phyloP scores from a whole-genome alignment of 2,329 filamentous ascomycete species.

The Xylariomycetidae sp. region DNA sequence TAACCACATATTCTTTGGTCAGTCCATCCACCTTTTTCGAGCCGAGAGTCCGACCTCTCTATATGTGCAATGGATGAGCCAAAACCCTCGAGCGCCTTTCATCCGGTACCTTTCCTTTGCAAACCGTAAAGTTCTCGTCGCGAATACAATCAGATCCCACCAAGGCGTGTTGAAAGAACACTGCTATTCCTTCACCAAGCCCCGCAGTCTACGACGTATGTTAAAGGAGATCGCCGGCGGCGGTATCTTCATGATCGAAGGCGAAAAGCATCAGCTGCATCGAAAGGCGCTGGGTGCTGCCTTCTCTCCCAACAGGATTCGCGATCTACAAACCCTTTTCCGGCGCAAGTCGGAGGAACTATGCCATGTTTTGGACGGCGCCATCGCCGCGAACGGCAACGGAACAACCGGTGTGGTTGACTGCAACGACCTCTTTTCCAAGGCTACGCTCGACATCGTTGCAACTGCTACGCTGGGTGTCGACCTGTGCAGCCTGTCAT shows the following conservation, averaged over 20 bases:
- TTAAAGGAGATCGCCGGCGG: slow-evolving; percentile 18
- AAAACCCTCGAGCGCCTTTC: slow-evolving; percentile 19
- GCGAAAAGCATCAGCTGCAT: slow-evolving; percentile 29
- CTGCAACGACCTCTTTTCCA: slow-evolving; percentile 6
- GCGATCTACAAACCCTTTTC: slow-evolving; percentile 30
- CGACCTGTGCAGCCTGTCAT: slow-evolving; percentile 5
- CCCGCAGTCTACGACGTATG: slow-evolving; percentile 17
- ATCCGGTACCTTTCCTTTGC: slow-evolving; percentile 22
- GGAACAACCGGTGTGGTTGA: slow-evolving; percentile 6
- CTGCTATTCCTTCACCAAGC: slow-evolving; percentile 28
- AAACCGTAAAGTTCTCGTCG: slow-evolving; percentile 21
- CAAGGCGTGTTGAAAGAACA: slow-evolving; percentile 24
- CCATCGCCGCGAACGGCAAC: slow-evolving; percentile 1
- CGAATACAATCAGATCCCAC: slow-evolving; percentile 16
- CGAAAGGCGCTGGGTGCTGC: slow-evolving; percentile 27
- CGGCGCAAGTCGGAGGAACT: slow-evolving; percentile 21
- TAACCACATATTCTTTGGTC: slow-evolving; percentile 16
- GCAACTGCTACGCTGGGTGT: slow-evolving; percentile 7
- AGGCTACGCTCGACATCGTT: slow-evolving; percentile 12
- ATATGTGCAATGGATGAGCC: slow-evolving; percentile 19
- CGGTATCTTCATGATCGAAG: slow-evolving; percentile 32
- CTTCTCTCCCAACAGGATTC: slow-evolving; percentile 29
- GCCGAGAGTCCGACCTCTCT: slow-evolving; percentile 9
- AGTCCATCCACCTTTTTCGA: slow-evolving; percentile 11
- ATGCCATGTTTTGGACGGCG: slow-evolving; percentile 3